Base-by-base conservation (phyloP, 495 filamentous ascomycete genomes). In the Filosporella fistucella region DNA sequence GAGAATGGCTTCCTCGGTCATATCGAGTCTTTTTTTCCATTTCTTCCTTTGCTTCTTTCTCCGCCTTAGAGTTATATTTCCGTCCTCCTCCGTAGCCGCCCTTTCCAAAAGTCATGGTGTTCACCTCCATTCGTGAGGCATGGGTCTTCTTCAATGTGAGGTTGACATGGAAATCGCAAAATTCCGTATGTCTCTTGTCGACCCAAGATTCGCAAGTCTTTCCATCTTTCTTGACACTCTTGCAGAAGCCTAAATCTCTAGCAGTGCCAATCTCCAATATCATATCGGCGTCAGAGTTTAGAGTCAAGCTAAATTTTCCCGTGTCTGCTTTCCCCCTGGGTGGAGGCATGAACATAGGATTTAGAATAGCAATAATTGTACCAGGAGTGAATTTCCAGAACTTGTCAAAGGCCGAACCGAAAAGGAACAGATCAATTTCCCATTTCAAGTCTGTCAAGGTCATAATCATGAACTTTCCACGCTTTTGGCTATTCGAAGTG, bases 131-230 rank as follows among this genome's bases (percentile, higher is more conserved):
- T 9, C 94, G 75, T 0, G 75, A 68, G 3, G 78, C 64, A 33
- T 85, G 82, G 2, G 80, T 81, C 52, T 84, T 86, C 40, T 82
- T 78, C 1, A 96, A 64, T 13, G 85, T 82, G 14, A 83, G 61
- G 57, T 95, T 86, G 55, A 95, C 78, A 58, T 99, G 93, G 55
- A 86, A 99, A 51, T 94, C 87, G 67, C 93, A 99, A 62, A 85
- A 89, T 52, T 95, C 85, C 6, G 90, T 95, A 56, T 88, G 87
- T 9, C 88, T 75, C 45, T 74, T 77, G 61, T 99, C 89, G 25
- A 99, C 72, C 94, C 94, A 99, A 38, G 73, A 67, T 21, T 75
- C 78, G 62, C 93, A 99, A 28, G 71, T 69, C 50, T 84, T 76
- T 20, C 91, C 91, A 66, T 96, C 90, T 54, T 86, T 89, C 56